Conservation (phyloP, 495 filamentous ascomycete species). For the Tuber aestivum region DNA sequence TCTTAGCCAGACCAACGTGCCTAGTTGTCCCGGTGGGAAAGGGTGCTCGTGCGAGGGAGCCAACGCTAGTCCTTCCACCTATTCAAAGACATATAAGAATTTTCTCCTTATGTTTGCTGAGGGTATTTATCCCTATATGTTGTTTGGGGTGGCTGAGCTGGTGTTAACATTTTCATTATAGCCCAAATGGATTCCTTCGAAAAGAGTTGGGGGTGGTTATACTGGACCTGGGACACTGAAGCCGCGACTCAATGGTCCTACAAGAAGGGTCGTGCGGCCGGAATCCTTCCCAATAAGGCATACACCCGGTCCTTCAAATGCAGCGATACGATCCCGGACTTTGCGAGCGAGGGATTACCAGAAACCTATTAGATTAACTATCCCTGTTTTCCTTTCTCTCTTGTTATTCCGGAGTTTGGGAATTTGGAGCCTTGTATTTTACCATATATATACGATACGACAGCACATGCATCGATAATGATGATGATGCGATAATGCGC, state of each 20-base stretch:
- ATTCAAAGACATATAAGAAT: slow-evolving; percentile 69
- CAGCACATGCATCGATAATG: not conserved
- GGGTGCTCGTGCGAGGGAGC: slow-evolving; percentile 67
- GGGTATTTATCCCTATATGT: slow-evolving; percentile 26
- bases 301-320: slow-evolving; percentile 74
- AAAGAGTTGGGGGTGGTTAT: slow-evolving; percentile 92
- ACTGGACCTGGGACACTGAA: slow-evolving; percentile 90
- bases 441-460: not conserved
- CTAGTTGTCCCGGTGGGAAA: slow-evolving; percentile 60
- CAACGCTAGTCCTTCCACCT: slow-evolving; percentile 64
- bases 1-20: slow-evolving; percentile 52
- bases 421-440: not conserved
- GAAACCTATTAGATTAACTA: slow-evolving; percentile 58
- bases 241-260: slow-evolving; percentile 89
- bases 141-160: not conserved
- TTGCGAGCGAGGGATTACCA: slow-evolving; percentile 53
- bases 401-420: not conserved
- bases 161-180: slow-evolving; percentile 15
- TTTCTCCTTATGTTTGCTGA: slow-evolving; percentile 86
- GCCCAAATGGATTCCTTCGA: slow-evolving; percentile 93
- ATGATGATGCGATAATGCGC: not conserved
- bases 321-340: slow-evolving; percentile 62
- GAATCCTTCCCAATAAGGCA: slow-evolving; percentile 73
- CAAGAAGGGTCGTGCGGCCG: slow-evolving; percentile 72
- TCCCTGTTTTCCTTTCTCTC: not conserved